Evolutionary conservation across 2,329 filamentous ascomycete species (phyloP), one percentile per base, ranked within the genome.

Genomic region (Cercospora beticola): DNA sequence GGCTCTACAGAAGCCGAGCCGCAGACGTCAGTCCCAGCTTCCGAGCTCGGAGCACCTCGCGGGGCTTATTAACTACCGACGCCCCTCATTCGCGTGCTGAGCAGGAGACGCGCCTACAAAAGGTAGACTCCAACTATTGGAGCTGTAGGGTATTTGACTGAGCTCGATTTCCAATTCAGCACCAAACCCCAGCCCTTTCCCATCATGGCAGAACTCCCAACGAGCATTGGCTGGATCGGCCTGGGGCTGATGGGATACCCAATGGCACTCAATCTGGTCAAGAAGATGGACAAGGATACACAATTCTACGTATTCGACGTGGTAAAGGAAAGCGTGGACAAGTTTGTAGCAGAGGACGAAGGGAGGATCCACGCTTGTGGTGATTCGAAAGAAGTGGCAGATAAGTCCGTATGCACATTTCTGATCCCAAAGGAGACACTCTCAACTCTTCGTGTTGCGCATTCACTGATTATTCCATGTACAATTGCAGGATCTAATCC

Each of bases 241-340:
- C 79, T 87, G 1, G 85, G 85, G n/a, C 80, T 82, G 10, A 87
- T 87, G 85, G 85, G 85, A 0, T 80, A 79, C 63, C 85, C 85
- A 10, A 87, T 87, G 85, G 80, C 82, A 4, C 76, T 75, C 21
- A 84, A 86, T 73, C 78, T 87, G 26, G 81, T 82, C 9, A 79
- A 80, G 23, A 86, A 85, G 70, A 78, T 84, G 59, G 78, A 81
- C 3, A 26, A 74, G 9, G 77, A 80, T 10, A 81, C 82, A 8
- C 78, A 78, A 3, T 81, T 86, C 66, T 82, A 82, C 71, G 80
- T 86, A 7, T 84, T 82, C 71, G 85, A 87, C 72, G 80, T 87
- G 4, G 79, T 82, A 4, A 76, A 80, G 57, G 73, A 79, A 10
- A 79, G 77, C 5, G 75, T 85, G 18, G 79, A 85, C 12, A 78